Conservation (phyloP, 164 flowering plant species). For the Vitis labrusca region DNA sequence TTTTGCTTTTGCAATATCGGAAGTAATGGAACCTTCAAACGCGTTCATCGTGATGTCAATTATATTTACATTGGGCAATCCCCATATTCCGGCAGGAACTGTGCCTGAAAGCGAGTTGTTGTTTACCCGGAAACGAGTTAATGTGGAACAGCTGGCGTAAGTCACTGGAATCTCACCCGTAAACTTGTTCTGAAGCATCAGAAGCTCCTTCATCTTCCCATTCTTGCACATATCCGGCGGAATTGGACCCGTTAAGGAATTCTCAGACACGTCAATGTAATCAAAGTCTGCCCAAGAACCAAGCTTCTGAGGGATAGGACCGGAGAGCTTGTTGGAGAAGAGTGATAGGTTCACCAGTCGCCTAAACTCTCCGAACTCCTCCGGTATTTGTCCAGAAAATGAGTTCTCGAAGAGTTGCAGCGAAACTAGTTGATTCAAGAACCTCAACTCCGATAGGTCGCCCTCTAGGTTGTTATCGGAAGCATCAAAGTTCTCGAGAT, state of each 20-base stretch:
- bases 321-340: conserved; percentile 62
- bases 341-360: conserved; percentile 65
- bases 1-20: conserved; percentile 53
- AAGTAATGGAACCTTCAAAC: conserved; percentile 59
- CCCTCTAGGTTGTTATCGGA: conserved; percentile 48
- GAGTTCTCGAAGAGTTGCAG: conserved; percentile 53
- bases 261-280: conserved; percentile 80
- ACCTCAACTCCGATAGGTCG: conserved; percentile 45
- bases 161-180: conserved; percentile 70
- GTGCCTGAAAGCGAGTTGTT: conserved; percentile 68
- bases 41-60: conserved; percentile 56
- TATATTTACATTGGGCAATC: conserved; percentile 51
- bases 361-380: conserved; percentile 59
- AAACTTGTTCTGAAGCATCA: conserved; percentile 65
- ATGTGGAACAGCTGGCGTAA: conserved; percentile 56
- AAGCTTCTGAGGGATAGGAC: conserved; percentile 62
- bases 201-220: conserved; percentile 59
- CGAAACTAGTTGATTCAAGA: conserved; percentile 31
- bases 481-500: conserved; percentile 49
- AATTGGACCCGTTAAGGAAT: conserved; percentile 66
- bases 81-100: conserved; percentile 79
- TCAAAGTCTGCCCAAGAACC: conserved; percentile 82
- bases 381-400: conserved; percentile 53
- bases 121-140: conserved; percentile 64
- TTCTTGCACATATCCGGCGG: conserved; percentile 91